Base-by-base conservation (phyloP, 345 rosid genomes). In the Pistacia atlantica region DNA sequence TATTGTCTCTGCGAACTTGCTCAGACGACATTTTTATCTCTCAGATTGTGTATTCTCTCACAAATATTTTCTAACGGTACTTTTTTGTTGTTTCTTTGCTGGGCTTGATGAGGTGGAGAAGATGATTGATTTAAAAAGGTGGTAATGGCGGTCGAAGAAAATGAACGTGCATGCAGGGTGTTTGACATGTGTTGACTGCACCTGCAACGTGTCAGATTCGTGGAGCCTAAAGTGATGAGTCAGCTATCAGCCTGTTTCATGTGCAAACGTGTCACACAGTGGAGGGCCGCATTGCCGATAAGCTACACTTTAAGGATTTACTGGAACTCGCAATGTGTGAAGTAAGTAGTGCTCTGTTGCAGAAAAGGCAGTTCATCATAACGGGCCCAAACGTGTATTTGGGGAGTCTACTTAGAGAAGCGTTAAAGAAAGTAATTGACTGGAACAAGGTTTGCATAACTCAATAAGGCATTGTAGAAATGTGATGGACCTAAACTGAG, bases 1-100 rank as follows among this genome's bases (percentile, higher is more conserved):
- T 75, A 80, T 83, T 86, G 14, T 88, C 91, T 76, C 84, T 84
- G 45, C 85, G 78, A 18, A 80, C 72, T 79, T 95, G 92, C 77
- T 89, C 83, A 0, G 96, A 93, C 52, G 97, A 84, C 99, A 92
- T 92, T 71, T 66, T 54, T 66, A 10, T 59, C 64, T 38, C 52
- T 37, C 52, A 66, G 9, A 17, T 65, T 54, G 1, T 31, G 17
- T 11, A 59, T 72, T 46, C 37, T 55, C 20, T 12, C 2, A 20
- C 3, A 45, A 1, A 42, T 42, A 42, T 42, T 42, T 42, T 42
- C 46, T 42, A 42, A 42, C 46, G 8, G 46, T 22, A 33, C 35
- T 14, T 67, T 56, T 64, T n/a, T 20, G n/a, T 67, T 55, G 9
- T 1, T 13, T 54, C 18, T 54, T 54, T 16, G 16, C 57, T 54